phyloP scores from a whole-genome alignment of 1,139 yeast species.

The Scheffersomyces illinoinensis region DNA sequence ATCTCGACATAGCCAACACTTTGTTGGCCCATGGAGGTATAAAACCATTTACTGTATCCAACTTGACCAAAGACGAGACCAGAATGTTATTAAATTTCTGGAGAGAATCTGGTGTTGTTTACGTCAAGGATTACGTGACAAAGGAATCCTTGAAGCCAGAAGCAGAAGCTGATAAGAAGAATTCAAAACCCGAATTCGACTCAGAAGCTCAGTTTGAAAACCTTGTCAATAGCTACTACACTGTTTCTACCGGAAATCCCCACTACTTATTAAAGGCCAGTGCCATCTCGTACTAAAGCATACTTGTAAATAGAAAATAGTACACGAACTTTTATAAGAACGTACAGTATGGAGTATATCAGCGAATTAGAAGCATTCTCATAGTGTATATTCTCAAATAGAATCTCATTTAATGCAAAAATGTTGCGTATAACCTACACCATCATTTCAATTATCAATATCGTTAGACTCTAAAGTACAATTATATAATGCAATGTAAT shows the following conservation, averaged over 20 bases:
- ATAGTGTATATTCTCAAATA: neutral
- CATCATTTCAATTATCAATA: neutral
- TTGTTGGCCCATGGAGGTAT: slow-evolving; percentile 51
- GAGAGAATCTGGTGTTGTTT: slow-evolving; percentile 55
- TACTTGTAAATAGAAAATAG: slow-evolving; percentile 7
- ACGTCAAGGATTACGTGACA: slow-evolving; percentile 42
- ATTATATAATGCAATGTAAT: neutral
- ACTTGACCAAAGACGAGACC: slow-evolving; percentile 57
- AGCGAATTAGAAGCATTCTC: too few relatives aligned
- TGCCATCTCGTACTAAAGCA: slow-evolving; percentile 19
- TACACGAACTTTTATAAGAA: neutral
- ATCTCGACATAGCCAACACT: slow-evolving; percentile 51
- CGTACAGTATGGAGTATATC: neutral
- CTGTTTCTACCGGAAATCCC: slow-evolving; percentile 83
- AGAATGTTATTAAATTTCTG: slow-evolving; percentile 54
- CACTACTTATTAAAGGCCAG: slow-evolving; percentile 55
- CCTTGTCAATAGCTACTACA: slow-evolving; percentile 52
- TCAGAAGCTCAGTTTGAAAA: slow-evolving; percentile 32
- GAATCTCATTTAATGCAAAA: neutral
- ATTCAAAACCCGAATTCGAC: slow-evolving; percentile 16
- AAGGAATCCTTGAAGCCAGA: slow-evolving; percentile 34
- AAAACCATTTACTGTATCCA: slow-evolving; percentile 46
- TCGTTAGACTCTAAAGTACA: neutral
- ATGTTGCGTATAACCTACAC: neutral
- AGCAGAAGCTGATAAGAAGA: slow-evolving; percentile 17